Percentiles rank a stretch among this genome's conserved stretches.
Evolutionary conservation across 169 alveolate species (phyloP).

Genomic region (Plasmodium inui): DNA sequence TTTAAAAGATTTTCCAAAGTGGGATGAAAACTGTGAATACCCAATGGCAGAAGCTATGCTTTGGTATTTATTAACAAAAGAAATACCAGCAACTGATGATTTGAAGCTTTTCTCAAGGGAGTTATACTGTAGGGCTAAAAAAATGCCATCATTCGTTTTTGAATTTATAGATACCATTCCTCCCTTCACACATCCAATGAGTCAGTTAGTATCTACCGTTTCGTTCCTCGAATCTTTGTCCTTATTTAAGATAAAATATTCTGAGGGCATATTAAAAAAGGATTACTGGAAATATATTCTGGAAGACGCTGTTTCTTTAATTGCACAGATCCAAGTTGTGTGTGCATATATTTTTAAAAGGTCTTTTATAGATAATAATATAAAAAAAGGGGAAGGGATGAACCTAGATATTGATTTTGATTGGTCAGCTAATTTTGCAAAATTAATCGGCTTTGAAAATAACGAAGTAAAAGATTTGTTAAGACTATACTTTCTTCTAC

Average conservation of each 20-base stretch:
- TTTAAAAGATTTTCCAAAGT: constrained; percentile 86
- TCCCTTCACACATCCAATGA: constrained; percentile 94
- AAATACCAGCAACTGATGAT: constrained; percentile 89
- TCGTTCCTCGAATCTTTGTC: constrained; percentile 91
- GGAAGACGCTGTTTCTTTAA: constrained; percentile 91
- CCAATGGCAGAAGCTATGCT: constrained; percentile 95
- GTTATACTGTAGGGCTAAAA: constrained; percentile 83
- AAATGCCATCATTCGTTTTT: constrained; percentile 87
- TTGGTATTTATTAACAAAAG: constrained; percentile 95
- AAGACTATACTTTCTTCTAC: constrained; percentile 87
- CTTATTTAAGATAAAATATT: constrained; percentile 84
- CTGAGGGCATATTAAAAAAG: constrained; percentile 85
- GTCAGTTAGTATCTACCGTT: constrained; percentile 92
- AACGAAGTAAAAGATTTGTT: constrained; percentile 79
- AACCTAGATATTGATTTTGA: constrained; percentile 79
- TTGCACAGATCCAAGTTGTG: constrained; percentile 80
- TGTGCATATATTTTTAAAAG: constrained; percentile 86
- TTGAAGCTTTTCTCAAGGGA: constrained; percentile 84
- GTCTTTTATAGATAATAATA: constrained; percentile 78
- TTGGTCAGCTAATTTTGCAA: constrained; percentile 85
- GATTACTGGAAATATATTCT: constrained; percentile 92
- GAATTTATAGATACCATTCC: constrained; percentile 89
- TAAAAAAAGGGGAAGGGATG: constrained; percentile 82
- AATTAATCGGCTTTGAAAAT: constrained; percentile 78
- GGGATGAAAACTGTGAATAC: constrained; percentile 83